These are phyloP conservation scores for Isabelozyma pseudorhagii DNA, from an alignment of 805 yeast species.

Conservation along the genomic window DNA sequence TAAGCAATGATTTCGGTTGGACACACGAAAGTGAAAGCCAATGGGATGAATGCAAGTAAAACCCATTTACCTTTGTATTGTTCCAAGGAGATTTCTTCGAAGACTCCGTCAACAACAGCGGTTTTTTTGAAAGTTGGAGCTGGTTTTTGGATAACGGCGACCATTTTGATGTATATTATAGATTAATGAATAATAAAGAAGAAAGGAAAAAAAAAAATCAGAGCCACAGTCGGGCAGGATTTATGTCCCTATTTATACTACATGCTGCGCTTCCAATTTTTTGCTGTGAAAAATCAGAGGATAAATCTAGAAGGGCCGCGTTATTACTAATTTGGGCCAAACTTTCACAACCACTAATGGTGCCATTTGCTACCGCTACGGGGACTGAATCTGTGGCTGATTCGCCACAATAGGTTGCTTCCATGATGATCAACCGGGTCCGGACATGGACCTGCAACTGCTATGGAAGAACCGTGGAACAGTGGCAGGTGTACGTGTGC, in stretches of 20 bases:
- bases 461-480: too few relatives aligned
- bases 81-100: constrained; percentile 92
- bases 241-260: constrained; percentile 1
- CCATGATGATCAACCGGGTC: not conserved
- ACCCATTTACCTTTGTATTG: constrained; percentile 99
- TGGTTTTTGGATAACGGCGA: constrained; percentile 86
- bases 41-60: constrained; percentile 91
- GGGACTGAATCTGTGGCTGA: not conserved
- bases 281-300: constrained; percentile 1
- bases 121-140: constrained; percentile 96
- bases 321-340: constrained; percentile 5
- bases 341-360: not conserved
- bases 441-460: not conserved
- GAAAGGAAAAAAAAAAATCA: not conserved
- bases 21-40: constrained; percentile 99
- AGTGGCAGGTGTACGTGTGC: too few relatives aligned
- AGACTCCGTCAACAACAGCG: constrained; percentile 94
- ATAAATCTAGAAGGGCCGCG: constrained; percentile 10
- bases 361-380: not conserved
- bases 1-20: constrained; percentile 99
- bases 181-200: not conserved
- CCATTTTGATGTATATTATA: constrained; percentile 49
- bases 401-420: not conserved
- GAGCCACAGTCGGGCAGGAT: not conserved
- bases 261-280: not conserved